phyloP scores from a whole-genome alignment of 768 basidiomycete species.

The Mycena amicta region DNA sequence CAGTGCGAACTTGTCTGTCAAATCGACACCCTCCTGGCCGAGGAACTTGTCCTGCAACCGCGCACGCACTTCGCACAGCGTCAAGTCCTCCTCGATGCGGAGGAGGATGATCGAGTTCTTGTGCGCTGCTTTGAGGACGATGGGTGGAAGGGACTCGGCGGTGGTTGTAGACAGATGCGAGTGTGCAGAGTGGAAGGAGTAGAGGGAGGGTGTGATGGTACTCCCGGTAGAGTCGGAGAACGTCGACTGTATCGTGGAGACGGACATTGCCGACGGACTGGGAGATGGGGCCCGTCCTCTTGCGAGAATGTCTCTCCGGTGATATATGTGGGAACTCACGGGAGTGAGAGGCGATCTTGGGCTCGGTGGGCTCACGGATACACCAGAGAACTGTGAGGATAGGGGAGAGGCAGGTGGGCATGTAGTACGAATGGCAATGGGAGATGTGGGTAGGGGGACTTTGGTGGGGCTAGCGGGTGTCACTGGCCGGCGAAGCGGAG shows the following conservation, averaged over 20 bases:
- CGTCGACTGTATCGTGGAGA: constrained; percentile 17
- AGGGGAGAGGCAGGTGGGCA: constrained; percentile 26
- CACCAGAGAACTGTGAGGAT: constrained; percentile 15
- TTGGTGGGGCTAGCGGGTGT: neutral
- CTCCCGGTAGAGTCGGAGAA: constrained; percentile 23
- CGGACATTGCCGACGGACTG: constrained; percentile 15
- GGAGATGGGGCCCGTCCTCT: constrained; percentile 18
- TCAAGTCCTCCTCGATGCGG: constrained; percentile 48
- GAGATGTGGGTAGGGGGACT: neutral
- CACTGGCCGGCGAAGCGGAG: neutral
- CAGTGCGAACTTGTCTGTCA: constrained; percentile 58
- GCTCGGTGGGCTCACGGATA: constrained; percentile 5
- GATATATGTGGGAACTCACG: constrained; percentile 2
- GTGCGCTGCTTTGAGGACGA: constrained; percentile 68
- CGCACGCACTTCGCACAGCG: constrained; percentile 56
- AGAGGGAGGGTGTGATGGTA: constrained; percentile 37
- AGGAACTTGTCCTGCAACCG: constrained; percentile 69
- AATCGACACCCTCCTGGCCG: constrained; percentile 57
- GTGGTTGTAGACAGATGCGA: constrained; percentile 33
- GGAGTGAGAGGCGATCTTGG: constrained; percentile 12
- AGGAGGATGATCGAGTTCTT: constrained; percentile 66
- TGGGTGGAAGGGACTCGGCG: constrained; percentile 28
- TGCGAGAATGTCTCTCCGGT: constrained; percentile 8
- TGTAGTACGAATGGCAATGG: constrained; percentile 4
- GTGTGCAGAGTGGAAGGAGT: constrained; percentile 20